Evolutionary conservation across 164 flowering plant genomes (phyloP).

Genomic region (Dillenia turbinata): DNA sequence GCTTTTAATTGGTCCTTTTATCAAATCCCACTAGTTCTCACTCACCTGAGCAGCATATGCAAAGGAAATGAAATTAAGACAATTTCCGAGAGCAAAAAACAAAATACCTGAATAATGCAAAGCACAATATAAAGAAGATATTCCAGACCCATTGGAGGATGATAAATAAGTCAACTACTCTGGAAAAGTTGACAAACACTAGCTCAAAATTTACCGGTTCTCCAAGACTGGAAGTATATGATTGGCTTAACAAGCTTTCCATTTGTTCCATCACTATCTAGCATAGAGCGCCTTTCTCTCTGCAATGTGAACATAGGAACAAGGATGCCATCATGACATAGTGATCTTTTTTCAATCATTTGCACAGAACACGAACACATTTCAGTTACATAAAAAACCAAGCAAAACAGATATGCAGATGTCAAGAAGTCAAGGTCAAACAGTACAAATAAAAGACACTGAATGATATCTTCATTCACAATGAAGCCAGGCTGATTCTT

Average conservation of each 20-base stretch:
- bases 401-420: too few relatives aligned
- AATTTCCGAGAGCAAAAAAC: constrained; percentile 83
- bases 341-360: too few relatives aligned
- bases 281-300: constrained; percentile 65
- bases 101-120: constrained; percentile 56
- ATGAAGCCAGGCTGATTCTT: too few relatives aligned
- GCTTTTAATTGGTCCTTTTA: not conserved
- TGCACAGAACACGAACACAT: too few relatives aligned
- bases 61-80: constrained; percentile 92
- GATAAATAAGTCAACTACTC: not conserved
- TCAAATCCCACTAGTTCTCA: not conserved
- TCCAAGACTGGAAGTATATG: constrained; percentile 83
- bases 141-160: not conserved
- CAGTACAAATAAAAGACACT: too few relatives aligned
- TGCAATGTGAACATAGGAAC: constrained; percentile 17
- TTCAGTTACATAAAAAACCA: too few relatives aligned
- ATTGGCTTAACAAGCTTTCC: constrained; percentile 72
- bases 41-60: constrained; percentile 99
- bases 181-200: not conserved
- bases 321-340: not conserved
- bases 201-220: constrained; percentile 60
- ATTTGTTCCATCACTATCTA: constrained; percentile 49
- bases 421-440: too few relatives aligned
- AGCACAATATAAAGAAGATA: too few relatives aligned
- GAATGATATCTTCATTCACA: too few relatives aligned